A percentile compares a stretch with the other conserved stretches of the same genome.
phyloP scores from a whole-genome alignment of 2,329 filamentous ascomycete species.

The Neoarthrinium moseri region DNA sequence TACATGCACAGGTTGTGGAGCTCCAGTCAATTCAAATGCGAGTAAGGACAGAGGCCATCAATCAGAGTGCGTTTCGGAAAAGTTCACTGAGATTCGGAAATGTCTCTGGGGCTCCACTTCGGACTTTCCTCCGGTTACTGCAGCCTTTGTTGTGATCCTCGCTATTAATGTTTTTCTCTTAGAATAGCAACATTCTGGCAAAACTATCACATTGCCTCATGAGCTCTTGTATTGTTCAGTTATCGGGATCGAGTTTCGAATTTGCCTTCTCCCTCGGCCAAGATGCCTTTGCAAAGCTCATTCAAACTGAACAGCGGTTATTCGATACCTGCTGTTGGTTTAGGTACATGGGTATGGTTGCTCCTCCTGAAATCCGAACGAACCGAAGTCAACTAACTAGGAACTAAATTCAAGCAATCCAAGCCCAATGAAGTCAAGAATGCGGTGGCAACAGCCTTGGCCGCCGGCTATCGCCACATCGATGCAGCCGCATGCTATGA shows the following conservation, averaged over 20 bases:
- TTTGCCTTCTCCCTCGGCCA: background rate
- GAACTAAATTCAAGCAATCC: constrained; percentile 10
- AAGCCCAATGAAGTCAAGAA: constrained; percentile 13
- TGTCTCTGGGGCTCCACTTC: too few relatives aligned
- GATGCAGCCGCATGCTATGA: constrained; percentile 56
- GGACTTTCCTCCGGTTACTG: too few relatives aligned
- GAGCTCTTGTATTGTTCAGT: too few relatives aligned
- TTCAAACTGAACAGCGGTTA: constrained; percentile 31
- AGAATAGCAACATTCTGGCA: background rate
- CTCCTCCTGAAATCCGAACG: background rate
- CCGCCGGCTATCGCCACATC: constrained; percentile 51
- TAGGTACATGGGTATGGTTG: constrained; percentile 30
- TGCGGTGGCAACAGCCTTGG: constrained; percentile 33
- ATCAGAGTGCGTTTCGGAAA: too few relatives aligned
- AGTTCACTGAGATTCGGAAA: too few relatives aligned
- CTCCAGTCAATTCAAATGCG: too few relatives aligned
- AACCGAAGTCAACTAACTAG: background rate
- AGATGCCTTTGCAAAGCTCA: background rate
- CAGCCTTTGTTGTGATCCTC: too few relatives aligned
- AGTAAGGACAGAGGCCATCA: too few relatives aligned
- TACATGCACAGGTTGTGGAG: too few relatives aligned
- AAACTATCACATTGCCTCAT: too few relatives aligned
- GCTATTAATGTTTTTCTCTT: too few relatives aligned
- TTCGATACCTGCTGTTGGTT: constrained; percentile 29
- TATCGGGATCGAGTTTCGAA: background rate